Evolutionary conservation across 2,329 filamentous ascomycete genomes (phyloP).

Genomic region (Hypoxylon sp.): DNA sequence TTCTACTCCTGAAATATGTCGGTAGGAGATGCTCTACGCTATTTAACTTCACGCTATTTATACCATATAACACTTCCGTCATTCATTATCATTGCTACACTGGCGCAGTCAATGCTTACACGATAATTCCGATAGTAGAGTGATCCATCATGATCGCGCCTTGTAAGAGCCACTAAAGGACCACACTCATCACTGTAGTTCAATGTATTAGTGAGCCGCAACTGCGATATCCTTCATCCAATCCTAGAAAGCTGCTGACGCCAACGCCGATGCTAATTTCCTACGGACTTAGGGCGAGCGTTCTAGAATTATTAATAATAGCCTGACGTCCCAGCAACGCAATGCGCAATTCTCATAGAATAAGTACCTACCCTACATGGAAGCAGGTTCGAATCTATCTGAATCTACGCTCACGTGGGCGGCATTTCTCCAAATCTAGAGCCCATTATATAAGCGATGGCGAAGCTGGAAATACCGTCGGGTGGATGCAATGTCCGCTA

Average conservation of each 20-base stretch:
- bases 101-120: background rate
- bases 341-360: background rate
- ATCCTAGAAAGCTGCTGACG: background rate
- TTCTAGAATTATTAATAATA: background rate
- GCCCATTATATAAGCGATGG: constrained; percentile 19
- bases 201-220: background rate
- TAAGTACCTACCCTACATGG: background rate
- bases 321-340: background rate
- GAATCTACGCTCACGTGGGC: constrained; percentile 33
- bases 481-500: constrained; percentile 12
- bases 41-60: background rate
- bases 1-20: background rate
- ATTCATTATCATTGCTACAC: background rate
- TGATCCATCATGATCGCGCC: background rate
- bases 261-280: background rate
- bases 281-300: background rate
- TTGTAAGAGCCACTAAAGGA: background rate
- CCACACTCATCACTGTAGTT: too few species aligned
- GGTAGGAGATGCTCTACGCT: background rate
- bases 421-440: constrained; percentile 1
- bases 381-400: background rate
- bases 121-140: too few species aligned
- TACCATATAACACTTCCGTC: background rate
- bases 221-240: background rate
- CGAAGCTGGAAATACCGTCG: constrained; percentile 6